A percentile compares a stretch with the other conserved stretches of the same genome.
Conservation (phyloP, 1,284 basidiomycete species). For the Fomitopsis palustris region DNA sequence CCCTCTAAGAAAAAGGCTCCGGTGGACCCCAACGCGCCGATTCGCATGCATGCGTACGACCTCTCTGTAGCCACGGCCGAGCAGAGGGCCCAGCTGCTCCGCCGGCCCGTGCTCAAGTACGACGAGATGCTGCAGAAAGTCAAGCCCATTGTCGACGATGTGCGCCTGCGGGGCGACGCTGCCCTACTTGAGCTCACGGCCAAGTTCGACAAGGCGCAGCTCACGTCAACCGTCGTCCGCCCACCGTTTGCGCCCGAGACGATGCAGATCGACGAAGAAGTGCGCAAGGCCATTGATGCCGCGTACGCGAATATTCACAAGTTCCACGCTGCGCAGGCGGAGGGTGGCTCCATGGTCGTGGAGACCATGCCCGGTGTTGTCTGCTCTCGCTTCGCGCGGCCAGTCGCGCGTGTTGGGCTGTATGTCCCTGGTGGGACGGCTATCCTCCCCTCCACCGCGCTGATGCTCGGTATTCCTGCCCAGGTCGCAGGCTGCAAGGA, state of each 20-base stretch:
- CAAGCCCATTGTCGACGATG: conserved; percentile 90
- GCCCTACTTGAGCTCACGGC: conserved; percentile 89
- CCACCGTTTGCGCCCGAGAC: conserved; percentile 64
- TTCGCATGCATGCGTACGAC: conserved; percentile 75
- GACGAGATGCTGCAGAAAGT: conserved; percentile 95
- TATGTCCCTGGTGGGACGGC: conserved; percentile 99
- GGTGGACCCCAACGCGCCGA: conserved; percentile 39
- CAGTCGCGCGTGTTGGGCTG: conserved; percentile 92
- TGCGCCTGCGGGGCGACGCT: conserved; percentile 81
- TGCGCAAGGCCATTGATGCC: conserved; percentile 84
- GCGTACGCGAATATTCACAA: conserved; percentile 92
- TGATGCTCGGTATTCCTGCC: conserved; percentile 98
- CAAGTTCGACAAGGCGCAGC: conserved; percentile 85
- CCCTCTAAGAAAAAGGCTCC: conserved; percentile 15
- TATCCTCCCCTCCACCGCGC: conserved; percentile 92
- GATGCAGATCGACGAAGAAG: conserved; percentile 57
- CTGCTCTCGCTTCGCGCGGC: conserved; percentile 90
- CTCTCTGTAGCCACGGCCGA: conserved; percentile 50
- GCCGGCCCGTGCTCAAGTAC: conserved; percentile 89
- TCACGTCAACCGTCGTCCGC: conserved; percentile 59
- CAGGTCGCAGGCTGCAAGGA: conserved; percentile 95
- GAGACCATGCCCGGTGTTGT: conserved; percentile 99
- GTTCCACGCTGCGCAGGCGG: conserved; percentile 87
- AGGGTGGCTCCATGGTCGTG: conserved; percentile 71
- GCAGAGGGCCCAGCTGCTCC: conserved; percentile 73